Base-by-base conservation (phyloP, 352 stramenopile species). In the Phytophthora citrophthora region DNA sequence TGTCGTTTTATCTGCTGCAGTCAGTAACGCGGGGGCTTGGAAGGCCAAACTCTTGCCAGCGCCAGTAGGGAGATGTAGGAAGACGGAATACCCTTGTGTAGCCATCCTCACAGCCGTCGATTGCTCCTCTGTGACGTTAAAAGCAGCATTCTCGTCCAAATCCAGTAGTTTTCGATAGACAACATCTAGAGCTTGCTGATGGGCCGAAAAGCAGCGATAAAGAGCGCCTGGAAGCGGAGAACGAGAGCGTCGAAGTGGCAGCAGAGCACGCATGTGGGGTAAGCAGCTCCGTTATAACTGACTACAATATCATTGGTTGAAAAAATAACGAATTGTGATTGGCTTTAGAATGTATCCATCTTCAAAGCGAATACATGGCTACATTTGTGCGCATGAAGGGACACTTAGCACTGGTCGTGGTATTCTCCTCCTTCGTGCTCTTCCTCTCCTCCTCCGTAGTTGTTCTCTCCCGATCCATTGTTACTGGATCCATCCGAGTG, bases 31-130 rank as follows among this genome's bases (percentile, higher is more conserved):
- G 1, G 87, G 85, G 3, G 82, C 66, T 48, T 95, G 87, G 63
- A 93, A 95, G 47, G 82, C 83, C 55, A 93, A 71, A 56, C 79
- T 93, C 74, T 95, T 95, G 67, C 87, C 87, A 0, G 85, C 83
- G 13, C 87, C 87, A 0, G 83, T 95, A 26, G 82, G 84, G 13
- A 93, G 61, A 51, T 93, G 82, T 15, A 95, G 56, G 26, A 95
- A 93, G 13, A 95, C 68, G 1, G 79, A 90, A 62, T 72, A 91
- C 39, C 84, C 84, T 5, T 51, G 53, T 34, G 65, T 57, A 31
- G 83, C 84, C 24, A 72, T 56, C 0, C 57, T 62, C 23, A 91
- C 74, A 11, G 86, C 82, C 0, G 38, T 67, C 12, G 61, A 49
- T 51, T 94, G 86, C 18, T 69, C 71, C 9, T 70, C 63, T 3